These are phyloP conservation scores for Coniochaeta prunicola DNA, from an alignment of 2,329 filamentous ascomycete species.

Conservation along the genomic window DNA sequence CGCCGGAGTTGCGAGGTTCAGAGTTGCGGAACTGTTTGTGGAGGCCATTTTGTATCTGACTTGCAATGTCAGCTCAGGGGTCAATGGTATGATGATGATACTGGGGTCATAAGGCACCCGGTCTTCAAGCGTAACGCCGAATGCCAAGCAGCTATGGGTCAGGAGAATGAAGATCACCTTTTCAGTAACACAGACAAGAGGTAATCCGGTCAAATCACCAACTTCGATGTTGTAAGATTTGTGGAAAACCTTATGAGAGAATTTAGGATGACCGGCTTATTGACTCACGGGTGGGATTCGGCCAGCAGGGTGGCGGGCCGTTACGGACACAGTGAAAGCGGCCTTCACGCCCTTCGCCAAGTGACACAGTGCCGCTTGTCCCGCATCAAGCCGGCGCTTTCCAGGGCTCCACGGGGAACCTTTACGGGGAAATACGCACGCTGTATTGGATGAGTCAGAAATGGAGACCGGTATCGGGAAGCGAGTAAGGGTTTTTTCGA, in stretches of 20 bases:
- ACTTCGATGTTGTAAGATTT: background rate
- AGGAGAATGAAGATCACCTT: background rate
- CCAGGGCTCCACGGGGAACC: background rate
- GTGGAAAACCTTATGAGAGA: background rate
- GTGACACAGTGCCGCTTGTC: background rate
- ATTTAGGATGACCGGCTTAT: background rate
- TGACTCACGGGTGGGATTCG: background rate
- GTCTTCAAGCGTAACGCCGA: background rate
- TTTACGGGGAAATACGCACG: background rate
- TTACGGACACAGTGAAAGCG: background rate
- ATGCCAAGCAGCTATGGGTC: background rate
- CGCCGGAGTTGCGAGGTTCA: background rate
- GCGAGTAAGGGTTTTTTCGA: background rate
- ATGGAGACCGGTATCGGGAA: background rate
- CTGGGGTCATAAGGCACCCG: background rate
- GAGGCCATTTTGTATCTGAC: constrained; percentile 10
- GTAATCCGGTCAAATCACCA: background rate
- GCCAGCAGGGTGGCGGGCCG: background rate
- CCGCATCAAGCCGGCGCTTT: background rate
- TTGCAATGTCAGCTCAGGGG: background rate
- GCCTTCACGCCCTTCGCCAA: background rate
- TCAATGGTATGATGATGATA: background rate
- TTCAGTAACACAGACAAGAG: background rate
- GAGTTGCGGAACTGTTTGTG: background rate
- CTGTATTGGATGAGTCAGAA: background rate